Evolutionary conservation across 78 protist species (phyloP).

Genomic region (Dictyostelium purpureum): DNA sequence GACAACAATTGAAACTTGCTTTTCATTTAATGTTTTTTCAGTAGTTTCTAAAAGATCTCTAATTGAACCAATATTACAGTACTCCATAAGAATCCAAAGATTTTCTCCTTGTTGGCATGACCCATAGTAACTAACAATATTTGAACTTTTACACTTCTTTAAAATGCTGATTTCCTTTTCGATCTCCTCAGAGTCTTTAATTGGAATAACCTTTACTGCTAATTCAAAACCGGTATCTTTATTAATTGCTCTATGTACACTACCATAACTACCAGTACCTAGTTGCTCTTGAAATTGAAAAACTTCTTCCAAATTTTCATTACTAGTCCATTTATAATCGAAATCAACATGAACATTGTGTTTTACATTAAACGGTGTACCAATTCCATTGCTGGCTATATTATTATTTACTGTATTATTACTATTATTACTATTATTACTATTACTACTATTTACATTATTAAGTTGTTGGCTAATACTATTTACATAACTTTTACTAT

Average conservation of each 20-base stretch:
- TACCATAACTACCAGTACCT: conserved; percentile 72
- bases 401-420: background rate
- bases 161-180: conserved; percentile 60
- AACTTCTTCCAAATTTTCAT: conserved; percentile 9
- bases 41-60: conserved; percentile 69
- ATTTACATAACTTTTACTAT: background rate
- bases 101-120: conserved; percentile 27
- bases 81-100: conserved; percentile 83
- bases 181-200: conserved; percentile 60
- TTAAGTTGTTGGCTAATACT: background rate
- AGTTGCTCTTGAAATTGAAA: conserved; percentile 34
- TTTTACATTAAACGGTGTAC: conserved; percentile 57
- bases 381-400: background rate
- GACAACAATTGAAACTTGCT: conserved; percentile 35
- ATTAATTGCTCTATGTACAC: conserved; percentile 30
- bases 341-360: conserved; percentile 75
- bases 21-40: conserved; percentile 33
- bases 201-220: conserved; percentile 50
- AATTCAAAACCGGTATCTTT: conserved; percentile 14
- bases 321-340: conserved; percentile 55
- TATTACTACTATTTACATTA: background rate
- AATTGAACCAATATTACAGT: conserved; percentile 68
- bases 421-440: background rate
- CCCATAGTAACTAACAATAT: conserved; percentile 67
- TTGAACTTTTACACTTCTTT: conserved; percentile 35